A percentile compares a stretch with the other conserved stretches of the same genome.
These are phyloP conservation scores for Trypanosoma scelopori DNA, from an alignment of 208 protist species.

Conservation along the genomic window DNA sequence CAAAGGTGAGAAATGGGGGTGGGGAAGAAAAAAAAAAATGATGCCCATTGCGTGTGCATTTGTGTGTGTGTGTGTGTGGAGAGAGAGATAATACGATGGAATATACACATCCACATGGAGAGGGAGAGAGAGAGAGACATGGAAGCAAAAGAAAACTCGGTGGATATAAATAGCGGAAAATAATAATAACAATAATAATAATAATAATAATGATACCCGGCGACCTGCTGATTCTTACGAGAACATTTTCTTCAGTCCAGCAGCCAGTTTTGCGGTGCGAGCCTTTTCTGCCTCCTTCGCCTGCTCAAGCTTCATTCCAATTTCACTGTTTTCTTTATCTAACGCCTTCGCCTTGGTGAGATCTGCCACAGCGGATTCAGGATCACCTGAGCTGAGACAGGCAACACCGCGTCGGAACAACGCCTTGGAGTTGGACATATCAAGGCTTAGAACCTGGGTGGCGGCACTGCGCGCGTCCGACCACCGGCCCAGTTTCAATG, in stretches of 20 bases:
- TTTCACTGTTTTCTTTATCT: conserved; percentile 76
- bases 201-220: conserved; percentile 12
- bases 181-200: conserved; percentile 20
- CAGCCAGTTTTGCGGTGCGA: conserved; percentile 78
- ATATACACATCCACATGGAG: neutral
- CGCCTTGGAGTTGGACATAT: conserved; percentile 81
- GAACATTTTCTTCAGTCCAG: conserved; percentile 89
- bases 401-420: conserved; percentile 83
- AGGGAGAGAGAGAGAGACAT: neutral
- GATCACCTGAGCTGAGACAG: conserved; percentile 50
- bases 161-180: conserved; percentile 22
- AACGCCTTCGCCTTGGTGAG: conserved; percentile 52
- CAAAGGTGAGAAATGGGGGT: neutral
- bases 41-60: too few species aligned
- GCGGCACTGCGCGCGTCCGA: conserved; percentile 53
- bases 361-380: conserved; percentile 69
- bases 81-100: too few species aligned
- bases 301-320: conserved; percentile 66
- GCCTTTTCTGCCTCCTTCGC: conserved; percentile 75
- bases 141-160: conserved; percentile 28
- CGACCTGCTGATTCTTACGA: conserved; percentile 29
- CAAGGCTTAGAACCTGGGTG: conserved; percentile 58
- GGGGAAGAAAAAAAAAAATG: too few species aligned
- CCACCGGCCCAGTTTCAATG: conserved; percentile 66
- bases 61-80: too few species aligned